These are phyloP conservation scores for Candida glaebosa DNA, from an alignment of 805 yeast genomes.

Conservation along the genomic window DNA sequence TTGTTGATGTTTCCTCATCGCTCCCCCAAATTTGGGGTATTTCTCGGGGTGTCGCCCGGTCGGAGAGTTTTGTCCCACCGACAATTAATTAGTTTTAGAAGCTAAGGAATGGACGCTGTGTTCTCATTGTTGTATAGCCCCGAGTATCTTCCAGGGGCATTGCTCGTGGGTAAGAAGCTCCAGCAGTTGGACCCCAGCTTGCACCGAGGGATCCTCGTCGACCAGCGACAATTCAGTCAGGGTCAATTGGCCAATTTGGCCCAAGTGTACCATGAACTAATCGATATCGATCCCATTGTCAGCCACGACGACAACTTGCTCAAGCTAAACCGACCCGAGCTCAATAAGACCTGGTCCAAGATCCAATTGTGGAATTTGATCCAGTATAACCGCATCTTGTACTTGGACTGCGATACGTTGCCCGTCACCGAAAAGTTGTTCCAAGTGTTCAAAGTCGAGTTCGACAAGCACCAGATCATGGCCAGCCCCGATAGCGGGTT, in stretches of 20 bases:
- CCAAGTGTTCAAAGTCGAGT: slow-evolving; percentile 18
- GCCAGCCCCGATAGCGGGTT: slow-evolving; percentile 86
- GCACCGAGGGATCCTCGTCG: slow-evolving; percentile 30
- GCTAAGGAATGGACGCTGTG: slow-evolving; percentile 34
- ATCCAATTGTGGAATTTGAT: slow-evolving; percentile 52
- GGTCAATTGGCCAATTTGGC: slow-evolving; percentile 25
- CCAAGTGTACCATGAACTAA: slow-evolving; percentile 26
- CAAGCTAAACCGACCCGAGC: slow-evolving; percentile 48
- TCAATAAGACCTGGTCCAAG: slow-evolving; percentile 53
- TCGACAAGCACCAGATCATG: slow-evolving; percentile 23
- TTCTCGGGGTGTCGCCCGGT: too few species aligned
- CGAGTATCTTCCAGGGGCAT: slow-evolving; percentile 55
- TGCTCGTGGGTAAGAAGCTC: slow-evolving; percentile 44
- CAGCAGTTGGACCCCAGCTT: slow-evolving; percentile 12
- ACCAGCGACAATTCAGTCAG: slow-evolving; percentile 20
- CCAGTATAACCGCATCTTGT: slow-evolving; percentile 46
- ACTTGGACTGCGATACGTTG: slow-evolving; percentile 64
- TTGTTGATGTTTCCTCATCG: too few species aligned
- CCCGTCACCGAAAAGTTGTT: slow-evolving; percentile 32
- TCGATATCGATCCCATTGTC: slow-evolving; percentile 23
- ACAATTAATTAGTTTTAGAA: too few species aligned
- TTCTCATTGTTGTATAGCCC: slow-evolving; percentile 48
- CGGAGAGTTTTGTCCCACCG: too few species aligned
- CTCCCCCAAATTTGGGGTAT: too few species aligned
- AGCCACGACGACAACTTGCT: slow-evolving; percentile 23